Percentiles rank a stretch among this genome's conserved stretches.
Conservation (phyloP, 345 rosid species). For the Trapa bicornis region DNA sequence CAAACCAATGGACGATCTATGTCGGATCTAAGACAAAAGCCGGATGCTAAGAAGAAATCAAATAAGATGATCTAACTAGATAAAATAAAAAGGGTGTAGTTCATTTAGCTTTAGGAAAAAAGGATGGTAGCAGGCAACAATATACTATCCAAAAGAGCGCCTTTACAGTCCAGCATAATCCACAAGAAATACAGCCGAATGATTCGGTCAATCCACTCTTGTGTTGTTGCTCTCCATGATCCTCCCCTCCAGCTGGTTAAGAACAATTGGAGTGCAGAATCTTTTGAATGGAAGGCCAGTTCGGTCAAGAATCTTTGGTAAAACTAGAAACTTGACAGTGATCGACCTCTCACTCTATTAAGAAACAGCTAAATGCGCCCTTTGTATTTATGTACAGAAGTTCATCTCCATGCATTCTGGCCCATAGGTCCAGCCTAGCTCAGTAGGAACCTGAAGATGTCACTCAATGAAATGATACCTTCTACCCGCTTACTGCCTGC, state of each 20-base stretch:
- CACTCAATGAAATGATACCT: conserved; percentile 59
- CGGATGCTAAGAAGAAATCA: no score
- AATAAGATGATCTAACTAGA: not conserved
- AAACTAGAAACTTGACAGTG: not conserved
- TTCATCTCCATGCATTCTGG: not conserved
- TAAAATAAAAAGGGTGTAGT: not conserved
- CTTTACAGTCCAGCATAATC: not conserved
- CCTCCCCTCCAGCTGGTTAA: not conserved
- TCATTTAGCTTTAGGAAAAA: no score
- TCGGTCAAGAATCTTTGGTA: conserved; percentile 2
- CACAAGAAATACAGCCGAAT: not conserved
- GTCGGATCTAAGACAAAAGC: no score
- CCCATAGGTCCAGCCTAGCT: conserved; percentile 16
- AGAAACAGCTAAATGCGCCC: not conserved
- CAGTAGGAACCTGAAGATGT: conserved; percentile 49
- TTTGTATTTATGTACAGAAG: not conserved
- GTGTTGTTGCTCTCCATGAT: not conserved
- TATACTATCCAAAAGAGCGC: not conserved
- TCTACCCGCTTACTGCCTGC: conserved; percentile 79
- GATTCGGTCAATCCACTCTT: not conserved
- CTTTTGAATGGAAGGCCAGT: not conserved
- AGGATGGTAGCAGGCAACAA: no score
- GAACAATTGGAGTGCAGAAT: not conserved
- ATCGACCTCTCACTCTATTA: not conserved
- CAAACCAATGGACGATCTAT: no score